These are phyloP conservation scores for Ophiosphaerella korrae DNA, from an alignment of 2,329 filamentous ascomycete species.

Conservation along the genomic window DNA sequence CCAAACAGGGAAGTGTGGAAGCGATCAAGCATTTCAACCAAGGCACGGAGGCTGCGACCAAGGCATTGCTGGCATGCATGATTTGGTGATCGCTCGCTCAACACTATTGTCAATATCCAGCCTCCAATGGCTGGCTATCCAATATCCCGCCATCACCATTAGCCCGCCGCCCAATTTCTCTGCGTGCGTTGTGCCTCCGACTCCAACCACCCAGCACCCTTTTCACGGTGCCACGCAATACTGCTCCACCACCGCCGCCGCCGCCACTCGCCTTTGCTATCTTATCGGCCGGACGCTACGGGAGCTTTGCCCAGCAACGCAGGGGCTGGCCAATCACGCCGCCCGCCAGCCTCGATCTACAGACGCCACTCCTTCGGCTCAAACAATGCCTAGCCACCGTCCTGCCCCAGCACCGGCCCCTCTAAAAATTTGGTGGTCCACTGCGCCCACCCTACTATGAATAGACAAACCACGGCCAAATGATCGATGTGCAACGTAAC, in stretches of 20 bases:
- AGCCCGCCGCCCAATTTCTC: not conserved
- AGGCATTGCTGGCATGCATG: slow-evolving; percentile 1
- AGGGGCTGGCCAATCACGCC: slow-evolving; percentile 14
- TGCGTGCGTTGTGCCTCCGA: not conserved
- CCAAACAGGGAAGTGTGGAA: slow-evolving; percentile 15
- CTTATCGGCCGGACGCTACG: slow-evolving; percentile 11
- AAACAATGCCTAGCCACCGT: too few species aligned
- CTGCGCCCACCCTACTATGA: not conserved
- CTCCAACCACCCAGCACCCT: not conserved
- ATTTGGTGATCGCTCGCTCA: too few species aligned
- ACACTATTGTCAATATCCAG: too few species aligned
- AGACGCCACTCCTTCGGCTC: not conserved
- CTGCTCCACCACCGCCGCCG: slow-evolving; percentile 9
- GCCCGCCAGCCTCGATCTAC: not conserved
- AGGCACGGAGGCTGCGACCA: slow-evolving; percentile 8
- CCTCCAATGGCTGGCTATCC: too few species aligned
- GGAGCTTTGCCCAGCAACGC: slow-evolving; percentile 14
- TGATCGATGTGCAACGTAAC: too few species aligned
- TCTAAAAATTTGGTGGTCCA: not conserved
- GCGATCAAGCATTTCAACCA: slow-evolving; percentile 24
- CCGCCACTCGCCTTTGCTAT: slow-evolving; percentile 11
- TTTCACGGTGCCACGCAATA: slow-evolving; percentile 19
- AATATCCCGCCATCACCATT: not conserved
- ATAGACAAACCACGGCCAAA: too few species aligned
- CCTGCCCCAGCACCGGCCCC: not conserved